Percentiles rank a stretch among this genome's conserved stretches.
phyloP scores from a whole-genome alignment of 139 green algal species.

The Yamagishiella unicocca region DNA sequence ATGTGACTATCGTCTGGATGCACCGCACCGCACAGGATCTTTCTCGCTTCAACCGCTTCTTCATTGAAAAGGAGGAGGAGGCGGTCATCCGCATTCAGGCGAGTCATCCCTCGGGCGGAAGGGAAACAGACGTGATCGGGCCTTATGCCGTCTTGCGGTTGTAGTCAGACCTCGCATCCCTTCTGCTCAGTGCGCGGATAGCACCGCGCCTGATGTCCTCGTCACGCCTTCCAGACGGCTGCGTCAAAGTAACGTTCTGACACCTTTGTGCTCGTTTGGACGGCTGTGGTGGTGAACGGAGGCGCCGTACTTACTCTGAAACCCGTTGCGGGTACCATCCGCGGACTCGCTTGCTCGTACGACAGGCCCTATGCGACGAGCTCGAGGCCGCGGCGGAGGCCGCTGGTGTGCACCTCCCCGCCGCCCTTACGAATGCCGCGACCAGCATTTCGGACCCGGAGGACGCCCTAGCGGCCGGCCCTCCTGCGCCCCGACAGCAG shows the following conservation, averaged over 20 bases:
- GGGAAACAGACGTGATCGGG: too few species aligned
- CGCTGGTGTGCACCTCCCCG: neutral
- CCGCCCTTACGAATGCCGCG: neutral
- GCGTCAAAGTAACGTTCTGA: too few species aligned
- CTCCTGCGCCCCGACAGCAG: neutral
- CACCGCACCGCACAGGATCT: constrained; percentile 69
- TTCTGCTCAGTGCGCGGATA: neutral
- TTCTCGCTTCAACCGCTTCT: constrained; percentile 79
- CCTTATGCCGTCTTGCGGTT: too few species aligned
- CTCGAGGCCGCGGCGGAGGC: constrained; percentile 40
- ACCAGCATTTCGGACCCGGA: neutral
- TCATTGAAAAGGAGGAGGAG: constrained; percentile 87
- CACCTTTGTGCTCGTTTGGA: too few species aligned
- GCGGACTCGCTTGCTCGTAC: too few species aligned
- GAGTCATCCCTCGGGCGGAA: neutral
- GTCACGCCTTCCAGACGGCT: too few species aligned
- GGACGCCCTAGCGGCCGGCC: neutral
- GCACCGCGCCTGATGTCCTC: too few species aligned
- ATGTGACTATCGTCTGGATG: too few species aligned
- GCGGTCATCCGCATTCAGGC: constrained; percentile 80
- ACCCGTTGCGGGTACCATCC: too few species aligned
- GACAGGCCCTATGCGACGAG: constrained; percentile 52
- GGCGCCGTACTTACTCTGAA: too few species aligned
- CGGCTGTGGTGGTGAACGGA: too few species aligned
- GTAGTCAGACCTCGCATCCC: too few species aligned